Evolutionary conservation across 225 moss, liverwort and hornwort species (phyloP).

Genomic region (Marchantia polymorpha): DNA sequence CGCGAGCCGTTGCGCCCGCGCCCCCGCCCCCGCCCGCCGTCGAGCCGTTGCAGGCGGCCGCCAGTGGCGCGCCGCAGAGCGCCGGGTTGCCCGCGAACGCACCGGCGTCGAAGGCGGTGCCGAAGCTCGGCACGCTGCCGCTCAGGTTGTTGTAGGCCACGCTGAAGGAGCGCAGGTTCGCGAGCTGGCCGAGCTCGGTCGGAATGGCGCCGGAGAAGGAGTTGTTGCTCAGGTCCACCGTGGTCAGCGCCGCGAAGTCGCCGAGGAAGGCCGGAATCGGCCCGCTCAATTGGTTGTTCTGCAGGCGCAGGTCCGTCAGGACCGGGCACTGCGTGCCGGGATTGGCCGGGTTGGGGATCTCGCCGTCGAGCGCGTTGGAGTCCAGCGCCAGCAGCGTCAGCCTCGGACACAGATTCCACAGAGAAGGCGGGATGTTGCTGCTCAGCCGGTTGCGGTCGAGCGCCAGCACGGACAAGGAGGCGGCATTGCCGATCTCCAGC

Average conservation of each 20-base stretch:
- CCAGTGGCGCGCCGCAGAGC: slow-evolving; percentile 58
- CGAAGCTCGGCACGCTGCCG: slow-evolving; percentile 35
- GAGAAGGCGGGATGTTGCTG: neutral
- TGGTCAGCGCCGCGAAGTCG: neutral
- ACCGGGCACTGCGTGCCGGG: neutral
- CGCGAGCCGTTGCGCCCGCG: slow-evolving; percentile 24
- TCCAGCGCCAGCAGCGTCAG: slow-evolving; percentile 1
- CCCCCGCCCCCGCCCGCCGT: neutral
- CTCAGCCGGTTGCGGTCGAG: slow-evolving; percentile 12
- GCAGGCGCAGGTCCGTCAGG: neutral
- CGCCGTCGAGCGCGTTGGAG: slow-evolving; percentile 6
- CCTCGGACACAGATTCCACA: slow-evolving; percentile 27
- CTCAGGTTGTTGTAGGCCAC: slow-evolving; percentile 36
- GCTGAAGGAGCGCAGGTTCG: slow-evolving; percentile 26
- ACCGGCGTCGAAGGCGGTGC: slow-evolving; percentile 38
- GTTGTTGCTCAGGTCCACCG: slow-evolving; percentile 44
- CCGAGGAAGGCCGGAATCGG: slow-evolving; percentile 1
- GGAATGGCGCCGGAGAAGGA: slow-evolving; percentile 44
- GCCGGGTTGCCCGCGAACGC: slow-evolving; percentile 54
- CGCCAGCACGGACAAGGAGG: neutral
- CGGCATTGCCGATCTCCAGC: neutral
- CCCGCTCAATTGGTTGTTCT: slow-evolving; percentile 16
- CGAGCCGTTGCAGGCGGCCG: slow-evolving; percentile 34
- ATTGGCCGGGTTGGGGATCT: slow-evolving; percentile 37
- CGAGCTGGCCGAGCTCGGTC: slow-evolving; percentile 11